A percentile compares a stretch with the other conserved stretches of the same genome.
phyloP scores from a whole-genome alignment of 306 rosid species.

The Styphnolobium japonicum region DNA sequence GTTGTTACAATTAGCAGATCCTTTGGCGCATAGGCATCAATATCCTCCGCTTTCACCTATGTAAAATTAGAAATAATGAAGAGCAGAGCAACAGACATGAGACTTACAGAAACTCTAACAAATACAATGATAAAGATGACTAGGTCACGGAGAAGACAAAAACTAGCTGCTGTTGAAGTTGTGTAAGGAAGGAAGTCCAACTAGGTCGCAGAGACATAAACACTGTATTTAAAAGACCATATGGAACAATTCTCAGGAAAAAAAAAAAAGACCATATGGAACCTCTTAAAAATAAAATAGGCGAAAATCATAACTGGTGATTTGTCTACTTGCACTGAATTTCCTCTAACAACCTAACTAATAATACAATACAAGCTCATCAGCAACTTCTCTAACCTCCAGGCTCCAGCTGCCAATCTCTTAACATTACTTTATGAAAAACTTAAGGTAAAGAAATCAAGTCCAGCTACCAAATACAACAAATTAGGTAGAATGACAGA shows the following conservation, averaged over 20 bases:
- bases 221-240: too few relatives aligned
- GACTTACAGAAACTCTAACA: background rate
- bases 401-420: background rate
- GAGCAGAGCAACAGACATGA: slow-evolving; percentile 5
- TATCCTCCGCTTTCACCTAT: slow-evolving; percentile 94
- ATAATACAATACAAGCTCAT: slow-evolving; percentile 13
- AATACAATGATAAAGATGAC: background rate
- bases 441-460: background rate
- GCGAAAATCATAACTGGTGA: background rate
- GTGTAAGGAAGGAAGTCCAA: too few relatives aligned
- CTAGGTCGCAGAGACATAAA: background rate
- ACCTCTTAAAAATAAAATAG: background rate
- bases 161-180: too few relatives aligned
- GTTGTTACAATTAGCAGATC: slow-evolving; percentile 95
- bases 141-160: too few relatives aligned
- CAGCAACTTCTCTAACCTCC: slow-evolving; percentile 3
- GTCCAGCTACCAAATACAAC: slow-evolving; percentile 4
- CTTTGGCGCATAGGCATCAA: slow-evolving; percentile 92
- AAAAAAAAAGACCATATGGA: too few relatives aligned
- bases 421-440: background rate
- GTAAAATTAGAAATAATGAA: slow-evolving; percentile 27
- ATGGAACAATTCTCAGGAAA: too few relatives aligned
- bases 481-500: slow-evolving; percentile 10
- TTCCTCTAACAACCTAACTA: slow-evolving; percentile 9
- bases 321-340: background rate